Evolutionary conservation across 2,329 filamentous ascomycete genomes (phyloP).

Genomic region (Kalaharituber pfeilii): DNA sequence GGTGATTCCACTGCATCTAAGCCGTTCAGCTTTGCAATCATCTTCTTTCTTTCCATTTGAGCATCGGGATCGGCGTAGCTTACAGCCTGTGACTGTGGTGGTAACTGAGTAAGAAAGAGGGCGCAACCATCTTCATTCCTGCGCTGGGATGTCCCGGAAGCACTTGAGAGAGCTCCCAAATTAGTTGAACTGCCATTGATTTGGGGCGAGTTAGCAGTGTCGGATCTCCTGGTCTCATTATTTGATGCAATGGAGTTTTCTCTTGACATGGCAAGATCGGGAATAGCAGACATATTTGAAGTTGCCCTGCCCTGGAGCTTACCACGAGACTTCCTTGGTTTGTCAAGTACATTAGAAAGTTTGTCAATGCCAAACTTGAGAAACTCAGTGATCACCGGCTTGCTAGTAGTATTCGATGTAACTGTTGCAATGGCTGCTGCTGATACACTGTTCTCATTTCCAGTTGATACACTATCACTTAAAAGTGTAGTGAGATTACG

Average conservation of each 20-base stretch:
- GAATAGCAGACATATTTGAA: slow-evolving; percentile 10
- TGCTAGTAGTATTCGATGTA: background rate
- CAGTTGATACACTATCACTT: slow-evolving; percentile 4
- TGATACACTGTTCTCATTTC: slow-evolving; percentile 8
- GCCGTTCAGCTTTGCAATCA: slow-evolving; percentile 14
- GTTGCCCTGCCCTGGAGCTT: slow-evolving; percentile 15
- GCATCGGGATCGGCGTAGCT: slow-evolving; percentile 15
- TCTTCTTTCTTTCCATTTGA: slow-evolving; percentile 13
- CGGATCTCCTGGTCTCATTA: background rate
- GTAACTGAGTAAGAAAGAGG: background rate
- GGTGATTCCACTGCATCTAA: background rate
- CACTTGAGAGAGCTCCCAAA: background rate
- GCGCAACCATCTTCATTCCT: background rate
- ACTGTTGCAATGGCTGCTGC: background rate
- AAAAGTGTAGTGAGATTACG: background rate
- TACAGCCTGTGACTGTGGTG: slow-evolving; percentile 8
- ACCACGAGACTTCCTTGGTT: slow-evolving; percentile 12
- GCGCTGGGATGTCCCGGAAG: background rate
- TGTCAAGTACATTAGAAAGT: slow-evolving; percentile 13
- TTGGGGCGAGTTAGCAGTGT: background rate
- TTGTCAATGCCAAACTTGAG: slow-evolving; percentile 11
- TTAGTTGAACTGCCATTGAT: background rate
- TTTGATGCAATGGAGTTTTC: background rate
- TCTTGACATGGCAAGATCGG: background rate
- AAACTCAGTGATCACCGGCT: background rate